phyloP scores from a whole-genome alignment of 495 filamentous ascomycete genomes.

The Aeminium ludgeri region DNA sequence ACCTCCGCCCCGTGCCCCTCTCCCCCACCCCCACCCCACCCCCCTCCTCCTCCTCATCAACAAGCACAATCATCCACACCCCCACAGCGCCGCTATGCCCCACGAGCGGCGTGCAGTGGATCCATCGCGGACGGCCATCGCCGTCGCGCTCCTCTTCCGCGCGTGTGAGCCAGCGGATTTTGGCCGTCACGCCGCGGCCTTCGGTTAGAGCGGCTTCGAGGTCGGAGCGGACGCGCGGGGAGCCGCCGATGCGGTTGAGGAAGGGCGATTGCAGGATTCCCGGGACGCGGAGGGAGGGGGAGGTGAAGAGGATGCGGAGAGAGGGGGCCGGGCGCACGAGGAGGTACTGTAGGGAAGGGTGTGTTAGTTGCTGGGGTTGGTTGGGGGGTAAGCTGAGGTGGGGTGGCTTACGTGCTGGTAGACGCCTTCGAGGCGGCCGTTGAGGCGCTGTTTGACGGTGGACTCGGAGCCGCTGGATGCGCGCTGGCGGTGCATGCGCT shows the following conservation, averaged over 20 bases:
- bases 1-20: constrained; percentile 1
- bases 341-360: constrained; percentile 32
- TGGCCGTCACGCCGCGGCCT: constrained; percentile 41
- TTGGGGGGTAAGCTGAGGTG: too few species aligned
- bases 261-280: constrained; percentile 49
- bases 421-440: constrained; percentile 19
- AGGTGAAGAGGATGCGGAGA: constrained; percentile 48
- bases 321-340: constrained; percentile 44
- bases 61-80: constrained; percentile 51
- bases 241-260: constrained; percentile 42
- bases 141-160: constrained; percentile 24
- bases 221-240: constrained; percentile 33
- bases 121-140: constrained; percentile 38
- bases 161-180: constrained; percentile 40
- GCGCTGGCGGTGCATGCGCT: neutral
- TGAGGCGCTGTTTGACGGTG: constrained; percentile 1
- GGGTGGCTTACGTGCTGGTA: constrained; percentile 19
- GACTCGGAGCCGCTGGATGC: neutral
- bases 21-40: constrained; percentile 1
- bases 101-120: constrained; percentile 47
- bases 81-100: constrained; percentile 41
- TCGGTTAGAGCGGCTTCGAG: constrained; percentile 37
- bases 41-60: constrained; percentile 42
- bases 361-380: too few species aligned
- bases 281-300: constrained; percentile 44